phyloP scores from a whole-genome alignment of 2,329 filamentous ascomycete species.

The Coniochaeta prunicola region DNA sequence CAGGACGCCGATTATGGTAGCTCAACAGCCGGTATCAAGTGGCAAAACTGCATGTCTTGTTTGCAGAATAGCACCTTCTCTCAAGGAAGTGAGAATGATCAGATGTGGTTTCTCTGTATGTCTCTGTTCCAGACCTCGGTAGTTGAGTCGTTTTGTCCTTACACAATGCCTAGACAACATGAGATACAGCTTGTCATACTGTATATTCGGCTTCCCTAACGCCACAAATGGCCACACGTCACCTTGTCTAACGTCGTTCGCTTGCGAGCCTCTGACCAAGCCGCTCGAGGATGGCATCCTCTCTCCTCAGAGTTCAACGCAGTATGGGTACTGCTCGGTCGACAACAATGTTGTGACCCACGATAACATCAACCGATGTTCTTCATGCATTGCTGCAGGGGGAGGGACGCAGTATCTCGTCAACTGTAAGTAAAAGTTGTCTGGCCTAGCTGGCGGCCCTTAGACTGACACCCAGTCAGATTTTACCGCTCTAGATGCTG shows the following conservation, averaged over 20 bases:
- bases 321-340: slow-evolving; percentile 39
- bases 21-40: slow-evolving; percentile 33
- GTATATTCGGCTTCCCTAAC: slow-evolving; percentile 45
- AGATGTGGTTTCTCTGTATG: slow-evolving; percentile 51
- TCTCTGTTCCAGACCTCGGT: slow-evolving; percentile 2
- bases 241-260: slow-evolving; percentile 43
- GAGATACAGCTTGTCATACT: slow-evolving; percentile 43
- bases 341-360: slow-evolving; percentile 28
- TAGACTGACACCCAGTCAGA: slow-evolving; percentile 24
- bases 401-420: slow-evolving; percentile 34
- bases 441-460: not conserved
- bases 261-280: slow-evolving; percentile 37
- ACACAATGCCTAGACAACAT: slow-evolving; percentile 37
- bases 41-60: slow-evolving; percentile 43
- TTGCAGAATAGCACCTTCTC: slow-evolving; percentile 43
- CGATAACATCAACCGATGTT: slow-evolving; percentile 29
- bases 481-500: slow-evolving; percentile 42
- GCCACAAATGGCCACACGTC: slow-evolving; percentile 33
- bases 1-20: slow-evolving; percentile 33
- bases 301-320: slow-evolving; percentile 21
- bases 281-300: slow-evolving; percentile 33
- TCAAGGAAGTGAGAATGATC: slow-evolving; percentile 41
- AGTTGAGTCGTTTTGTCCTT: slow-evolving; percentile 7
- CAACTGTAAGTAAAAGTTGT: slow-evolving; percentile 41
- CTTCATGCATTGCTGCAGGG: slow-evolving; percentile 36